These are phyloP conservation scores for Apiospora aurea DNA, from an alignment of 2,329 filamentous ascomycete species.

Conservation along the genomic window DNA sequence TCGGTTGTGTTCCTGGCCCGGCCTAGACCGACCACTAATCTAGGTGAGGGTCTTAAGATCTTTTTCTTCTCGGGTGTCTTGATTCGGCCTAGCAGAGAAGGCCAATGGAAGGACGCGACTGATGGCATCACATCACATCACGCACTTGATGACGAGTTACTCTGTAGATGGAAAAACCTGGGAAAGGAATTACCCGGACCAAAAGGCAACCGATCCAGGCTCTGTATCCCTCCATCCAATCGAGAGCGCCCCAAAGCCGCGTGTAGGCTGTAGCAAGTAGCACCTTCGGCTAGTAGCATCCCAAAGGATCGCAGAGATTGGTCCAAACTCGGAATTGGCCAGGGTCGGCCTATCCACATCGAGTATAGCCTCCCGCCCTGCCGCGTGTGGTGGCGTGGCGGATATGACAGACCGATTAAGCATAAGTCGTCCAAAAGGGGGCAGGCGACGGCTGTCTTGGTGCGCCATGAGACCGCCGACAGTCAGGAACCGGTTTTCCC, in stretches of 20 bases:
- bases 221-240: background rate
- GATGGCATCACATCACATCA: background rate
- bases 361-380: conserved; percentile 6
- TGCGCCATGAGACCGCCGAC: background rate
- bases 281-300: background rate
- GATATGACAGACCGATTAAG: conserved; percentile 7
- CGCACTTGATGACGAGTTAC: background rate
- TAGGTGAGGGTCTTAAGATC: background rate
- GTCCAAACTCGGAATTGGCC: background rate
- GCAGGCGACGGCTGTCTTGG: background rate
- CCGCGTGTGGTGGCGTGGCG: conserved; percentile 11
- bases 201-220: background rate
- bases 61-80: background rate
- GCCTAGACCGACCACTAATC: background rate
- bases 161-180: background rate
- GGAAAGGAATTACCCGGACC: background rate
- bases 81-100: background rate
- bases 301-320: conserved; percentile 7
- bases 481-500: background rate
- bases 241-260: background rate
- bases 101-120: background rate
- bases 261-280: too few relatives aligned
- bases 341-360: background rate
- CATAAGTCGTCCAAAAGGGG: background rate
- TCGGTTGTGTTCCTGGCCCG: background rate